Conservation (phyloP, 768 basidiomycete genomes). For the Boletus fagicola region DNA sequence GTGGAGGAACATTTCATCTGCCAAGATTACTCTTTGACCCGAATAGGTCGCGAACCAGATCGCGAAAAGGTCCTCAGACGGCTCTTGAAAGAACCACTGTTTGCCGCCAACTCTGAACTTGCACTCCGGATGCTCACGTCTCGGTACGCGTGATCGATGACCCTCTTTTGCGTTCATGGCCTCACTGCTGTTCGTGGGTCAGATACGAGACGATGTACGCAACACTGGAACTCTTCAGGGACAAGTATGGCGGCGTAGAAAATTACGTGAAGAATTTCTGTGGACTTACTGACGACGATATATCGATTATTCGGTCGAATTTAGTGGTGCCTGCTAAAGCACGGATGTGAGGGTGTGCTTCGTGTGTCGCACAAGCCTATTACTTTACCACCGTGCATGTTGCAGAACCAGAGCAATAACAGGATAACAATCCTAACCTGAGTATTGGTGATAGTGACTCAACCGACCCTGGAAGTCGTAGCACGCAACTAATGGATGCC, state of each 20-base stretch:
- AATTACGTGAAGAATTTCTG: slow-evolving; percentile 55
- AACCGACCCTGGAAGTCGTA: not conserved
- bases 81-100: slow-evolving; percentile 67
- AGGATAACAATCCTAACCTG: not conserved
- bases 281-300: slow-evolving; percentile 62
- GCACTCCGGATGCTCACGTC: slow-evolving; percentile 84
- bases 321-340: slow-evolving; percentile 41
- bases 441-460: not conserved
- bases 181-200: not conserved
- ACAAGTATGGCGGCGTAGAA: slow-evolving; percentile 68
- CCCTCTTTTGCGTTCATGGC: not conserved
- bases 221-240: slow-evolving; percentile 57
- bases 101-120: slow-evolving; percentile 69
- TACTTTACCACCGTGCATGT: slow-evolving; percentile 4
- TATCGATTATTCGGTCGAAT: slow-evolving; percentile 56
- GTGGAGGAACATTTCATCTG: slow-evolving; percentile 64
- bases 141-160: slow-evolving; percentile 42
- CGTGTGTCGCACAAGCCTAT: not conserved
- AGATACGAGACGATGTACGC: slow-evolving; percentile 79
- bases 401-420: not conserved
- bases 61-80: slow-evolving; percentile 68
- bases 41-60: slow-evolving; percentile 77
- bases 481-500: not conserved
- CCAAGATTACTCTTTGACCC: slow-evolving; percentile 73
- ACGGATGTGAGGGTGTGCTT: slow-evolving; percentile 24